Percentiles rank a stretch among this genome's conserved stretches.
These are phyloP conservation scores for Calonectria pteridis DNA, from an alignment of 2,329 filamentous ascomycete species.

Conservation along the genomic window DNA sequence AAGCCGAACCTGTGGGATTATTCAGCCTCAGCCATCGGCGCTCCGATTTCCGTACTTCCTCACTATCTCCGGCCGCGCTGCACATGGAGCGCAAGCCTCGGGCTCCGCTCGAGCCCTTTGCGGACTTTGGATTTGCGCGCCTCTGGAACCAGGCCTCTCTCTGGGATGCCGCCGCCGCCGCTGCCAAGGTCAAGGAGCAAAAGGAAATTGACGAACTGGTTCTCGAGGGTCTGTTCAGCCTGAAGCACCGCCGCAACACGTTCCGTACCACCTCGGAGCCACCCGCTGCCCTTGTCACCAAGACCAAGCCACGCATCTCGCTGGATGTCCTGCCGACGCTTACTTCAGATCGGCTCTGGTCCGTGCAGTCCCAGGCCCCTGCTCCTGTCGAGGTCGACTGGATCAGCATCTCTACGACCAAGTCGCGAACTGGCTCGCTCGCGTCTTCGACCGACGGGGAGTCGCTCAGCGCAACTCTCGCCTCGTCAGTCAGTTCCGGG, in stretches of 20 bases:
- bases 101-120: slow-evolving; percentile 33
- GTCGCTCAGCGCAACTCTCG: slow-evolving; percentile 29
- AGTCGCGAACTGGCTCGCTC: slow-evolving; percentile 36
- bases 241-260: slow-evolving; percentile 42
- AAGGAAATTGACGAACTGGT: slow-evolving; percentile 38
- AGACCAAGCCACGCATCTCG: slow-evolving; percentile 49
- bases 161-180: slow-evolving; percentile 40
- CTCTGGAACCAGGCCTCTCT: slow-evolving; percentile 45
- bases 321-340: slow-evolving; percentile 46
- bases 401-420: slow-evolving; percentile 38
- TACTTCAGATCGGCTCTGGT: slow-evolving; percentile 52
- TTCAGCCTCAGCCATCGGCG: slow-evolving; percentile 43
- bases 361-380: slow-evolving; percentile 37
- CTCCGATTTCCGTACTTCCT: slow-evolving; percentile 41
- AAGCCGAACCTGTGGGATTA: slow-evolving; percentile 38
- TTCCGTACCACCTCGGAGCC: slow-evolving; percentile 43
- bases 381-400: slow-evolving; percentile 35
- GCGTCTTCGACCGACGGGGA: slow-evolving; percentile 34
- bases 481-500: slow-evolving; percentile 39
- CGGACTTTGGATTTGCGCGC: slow-evolving; percentile 36
- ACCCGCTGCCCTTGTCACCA: slow-evolving; percentile 47
- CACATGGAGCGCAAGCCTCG: slow-evolving; percentile 38
- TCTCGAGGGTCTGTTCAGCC: slow-evolving; percentile 42
- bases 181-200: slow-evolving; percentile 31
- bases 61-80: slow-evolving; percentile 38